phyloP scores from a whole-genome alignment of 2,329 filamentous ascomycete species.

The Pyricularia pennisetigena region DNA sequence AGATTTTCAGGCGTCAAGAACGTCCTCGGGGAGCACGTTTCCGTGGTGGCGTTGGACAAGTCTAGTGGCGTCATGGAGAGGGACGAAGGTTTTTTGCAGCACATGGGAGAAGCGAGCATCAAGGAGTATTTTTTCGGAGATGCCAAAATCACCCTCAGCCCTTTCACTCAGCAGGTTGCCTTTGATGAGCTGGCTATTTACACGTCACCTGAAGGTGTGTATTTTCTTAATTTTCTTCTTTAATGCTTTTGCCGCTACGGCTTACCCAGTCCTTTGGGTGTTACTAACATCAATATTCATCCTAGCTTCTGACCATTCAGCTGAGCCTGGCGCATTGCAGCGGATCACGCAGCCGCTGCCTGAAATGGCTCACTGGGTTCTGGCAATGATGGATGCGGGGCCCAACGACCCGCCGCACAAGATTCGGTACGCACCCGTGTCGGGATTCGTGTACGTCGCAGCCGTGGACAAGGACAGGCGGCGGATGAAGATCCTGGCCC shows the following conservation, averaged over 20 bases:
- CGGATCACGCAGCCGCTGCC: slow-evolving; percentile 52
- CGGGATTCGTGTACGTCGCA: slow-evolving; percentile 88
- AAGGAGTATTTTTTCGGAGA: slow-evolving; percentile 94
- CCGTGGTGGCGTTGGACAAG: slow-evolving; percentile 69
- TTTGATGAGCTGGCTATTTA: slow-evolving; percentile 69
- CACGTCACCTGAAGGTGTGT: slow-evolving; percentile 42
- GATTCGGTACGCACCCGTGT: slow-evolving; percentile 71
- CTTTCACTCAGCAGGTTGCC: slow-evolving; percentile 76
- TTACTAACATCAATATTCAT: slow-evolving; percentile 14
- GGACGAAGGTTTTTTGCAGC: slow-evolving; percentile 64
- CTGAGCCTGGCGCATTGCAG: slow-evolving; percentile 34
- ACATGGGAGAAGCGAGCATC: slow-evolving; percentile 64
- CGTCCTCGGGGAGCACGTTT: slow-evolving; percentile 55
- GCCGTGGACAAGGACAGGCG: slow-evolving; percentile 81
- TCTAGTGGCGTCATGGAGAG: slow-evolving; percentile 78
- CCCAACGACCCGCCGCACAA: slow-evolving; percentile 58
- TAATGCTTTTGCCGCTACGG: slow-evolving; percentile 8
- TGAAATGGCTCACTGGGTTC: slow-evolving; percentile 66
- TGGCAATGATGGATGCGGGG: slow-evolving; percentile 76
- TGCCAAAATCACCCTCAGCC: slow-evolving; percentile 64
- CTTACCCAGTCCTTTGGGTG: neutral
- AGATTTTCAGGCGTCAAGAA: slow-evolving; percentile 52
- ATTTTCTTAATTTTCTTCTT: slow-evolving; percentile 3
- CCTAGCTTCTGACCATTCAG: neutral
- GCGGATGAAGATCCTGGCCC: slow-evolving; percentile 72